These are phyloP conservation scores for Barnettozyma sucrosica DNA, from an alignment of 805 yeast species.

Conservation along the genomic window DNA sequence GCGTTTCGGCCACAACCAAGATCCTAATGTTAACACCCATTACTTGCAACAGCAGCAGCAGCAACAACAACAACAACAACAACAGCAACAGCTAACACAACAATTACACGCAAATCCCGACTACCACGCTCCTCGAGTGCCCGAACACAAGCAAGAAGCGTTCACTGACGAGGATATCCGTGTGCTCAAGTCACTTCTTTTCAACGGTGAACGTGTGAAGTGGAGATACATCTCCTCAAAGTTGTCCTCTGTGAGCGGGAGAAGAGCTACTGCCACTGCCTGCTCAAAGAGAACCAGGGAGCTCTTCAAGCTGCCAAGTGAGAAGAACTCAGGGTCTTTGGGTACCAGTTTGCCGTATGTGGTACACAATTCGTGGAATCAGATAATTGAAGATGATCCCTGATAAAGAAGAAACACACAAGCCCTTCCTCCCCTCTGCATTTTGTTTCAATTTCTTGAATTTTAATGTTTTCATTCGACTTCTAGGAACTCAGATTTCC, in stretches of 20 bases:
- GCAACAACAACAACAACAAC: background rate
- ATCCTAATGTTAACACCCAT: background rate
- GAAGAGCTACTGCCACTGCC: slow-evolving; percentile 41
- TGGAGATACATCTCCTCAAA: slow-evolving; percentile 50
- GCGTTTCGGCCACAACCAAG: background rate
- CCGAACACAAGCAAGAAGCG: slow-evolving; percentile 10
- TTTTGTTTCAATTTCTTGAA: no score
- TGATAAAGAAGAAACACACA: background rate
- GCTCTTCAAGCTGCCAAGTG: slow-evolving; percentile 49
- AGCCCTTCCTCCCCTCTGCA: no score
- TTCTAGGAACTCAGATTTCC: background rate
- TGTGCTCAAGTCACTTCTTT: slow-evolving; percentile 41
- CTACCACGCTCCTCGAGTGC: background rate
- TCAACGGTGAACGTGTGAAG: slow-evolving; percentile 49
- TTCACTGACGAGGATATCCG: slow-evolving; percentile 38
- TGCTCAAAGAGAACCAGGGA: slow-evolving; percentile 51
- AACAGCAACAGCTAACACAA: background rate
- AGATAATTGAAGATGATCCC: slow-evolving; percentile 24
- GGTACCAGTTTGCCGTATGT: slow-evolving; percentile 52
- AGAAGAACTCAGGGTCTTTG: slow-evolving; percentile 32
- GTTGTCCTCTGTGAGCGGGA: slow-evolving; percentile 32
- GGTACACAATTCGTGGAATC: slow-evolving; percentile 44
- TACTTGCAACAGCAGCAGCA: slow-evolving; percentile 2
- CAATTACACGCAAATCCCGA: background rate
- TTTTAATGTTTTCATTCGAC: background rate